Percentiles rank a stretch among this genome's conserved stretches.
These are phyloP conservation scores for Arabidopsis suecica DNA, from an alignment of 345 rosid genomes.

Conservation along the genomic window DNA sequence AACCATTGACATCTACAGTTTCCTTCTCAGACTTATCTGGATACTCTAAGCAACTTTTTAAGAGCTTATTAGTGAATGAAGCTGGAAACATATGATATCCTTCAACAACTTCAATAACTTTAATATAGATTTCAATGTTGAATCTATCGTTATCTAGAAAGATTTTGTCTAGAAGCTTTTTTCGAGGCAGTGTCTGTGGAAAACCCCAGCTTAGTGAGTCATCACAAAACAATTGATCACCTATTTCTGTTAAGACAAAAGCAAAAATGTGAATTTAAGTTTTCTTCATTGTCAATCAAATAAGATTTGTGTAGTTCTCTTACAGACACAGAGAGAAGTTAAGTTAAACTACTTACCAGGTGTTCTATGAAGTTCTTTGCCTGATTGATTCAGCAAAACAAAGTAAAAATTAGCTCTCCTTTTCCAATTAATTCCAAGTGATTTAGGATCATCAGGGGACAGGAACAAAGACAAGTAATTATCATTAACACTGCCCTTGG, in stretches of 20 bases:
- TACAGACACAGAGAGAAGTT: constrained; percentile 1
- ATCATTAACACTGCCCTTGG: not conserved
- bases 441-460: not conserved
- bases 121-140: not conserved
- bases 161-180: not conserved
- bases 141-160: not conserved
- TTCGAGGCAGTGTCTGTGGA: not conserved
- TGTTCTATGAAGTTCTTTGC: constrained; percentile 11
- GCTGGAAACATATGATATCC: constrained; percentile 15
- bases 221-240: not conserved
- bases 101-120: not conserved
- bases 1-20: not conserved
- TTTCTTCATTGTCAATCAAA: not conserved
- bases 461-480: not conserved
- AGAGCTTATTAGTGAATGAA: constrained; percentile 5
- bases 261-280: not conserved
- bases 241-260: not conserved
- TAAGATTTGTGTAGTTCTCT: not conserved
- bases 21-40: not conserved
- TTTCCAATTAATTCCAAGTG: constrained; percentile 5
- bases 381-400: constrained; percentile 13
- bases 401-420: not conserved
- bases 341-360: not conserved
- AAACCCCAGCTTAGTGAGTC: not conserved
- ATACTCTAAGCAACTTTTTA: not conserved